Evolutionary conservation across 108 stramenopile species (phyloP).

Genomic region (Cyclotella sp.): DNA sequence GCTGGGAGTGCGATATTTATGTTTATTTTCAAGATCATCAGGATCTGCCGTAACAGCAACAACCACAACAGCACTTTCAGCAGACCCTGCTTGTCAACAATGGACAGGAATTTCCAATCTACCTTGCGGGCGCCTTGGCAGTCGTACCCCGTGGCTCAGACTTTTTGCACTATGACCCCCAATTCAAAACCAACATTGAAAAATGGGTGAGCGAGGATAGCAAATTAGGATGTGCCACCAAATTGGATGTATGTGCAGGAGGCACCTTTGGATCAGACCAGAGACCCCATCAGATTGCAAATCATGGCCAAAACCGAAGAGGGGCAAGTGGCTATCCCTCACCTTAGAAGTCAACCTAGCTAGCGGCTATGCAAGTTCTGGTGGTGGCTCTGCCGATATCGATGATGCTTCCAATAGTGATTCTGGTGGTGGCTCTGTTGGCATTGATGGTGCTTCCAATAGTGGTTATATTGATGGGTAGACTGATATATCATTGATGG

Average conservation of each 20-base stretch:
- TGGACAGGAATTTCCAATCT: conserved; percentile 25
- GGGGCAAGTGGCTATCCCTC: too few species aligned
- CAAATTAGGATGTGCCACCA: conserved; percentile 44
- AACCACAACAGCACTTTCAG: background rate
- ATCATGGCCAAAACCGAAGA: too few species aligned
- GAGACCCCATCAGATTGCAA: too few species aligned
- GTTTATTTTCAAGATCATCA: conserved; percentile 9
- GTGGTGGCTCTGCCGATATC: too few species aligned
- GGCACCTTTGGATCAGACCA: background rate
- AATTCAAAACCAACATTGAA: conserved; percentile 23
- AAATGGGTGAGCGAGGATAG: conserved; percentile 43
- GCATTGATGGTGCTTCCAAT: too few species aligned
- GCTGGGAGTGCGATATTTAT: conserved; percentile 47
- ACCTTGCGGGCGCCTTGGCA: conserved; percentile 25
- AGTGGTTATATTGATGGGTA: too few species aligned
- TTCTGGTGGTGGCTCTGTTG: too few species aligned
- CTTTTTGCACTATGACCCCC: conserved; percentile 40
- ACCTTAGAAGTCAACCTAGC: too few species aligned
- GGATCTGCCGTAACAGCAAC: background rate
- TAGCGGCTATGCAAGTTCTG: too few species aligned
- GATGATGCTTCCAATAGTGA: too few species aligned
- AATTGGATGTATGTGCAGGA: conserved; percentile 41
- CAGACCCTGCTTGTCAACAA: conserved; percentile 35
- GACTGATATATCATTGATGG: too few species aligned
- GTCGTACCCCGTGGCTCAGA: conserved; percentile 38